phyloP scores from a whole-genome alignment of 169 alveolate genomes.

The Plasmodium coatneyi region DNA sequence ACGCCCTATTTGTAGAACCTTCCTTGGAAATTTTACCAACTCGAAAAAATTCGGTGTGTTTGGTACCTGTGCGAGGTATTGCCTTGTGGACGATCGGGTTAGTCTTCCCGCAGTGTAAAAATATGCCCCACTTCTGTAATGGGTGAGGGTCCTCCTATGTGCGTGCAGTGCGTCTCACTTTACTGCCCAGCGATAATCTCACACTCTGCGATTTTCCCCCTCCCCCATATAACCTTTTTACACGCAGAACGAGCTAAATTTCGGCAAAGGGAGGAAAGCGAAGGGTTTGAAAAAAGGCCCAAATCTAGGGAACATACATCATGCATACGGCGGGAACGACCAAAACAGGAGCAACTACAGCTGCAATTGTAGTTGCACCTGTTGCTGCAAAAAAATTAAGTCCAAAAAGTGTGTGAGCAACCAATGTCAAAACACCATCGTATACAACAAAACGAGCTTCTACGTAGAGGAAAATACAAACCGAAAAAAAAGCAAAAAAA shows the following conservation, averaged over 20 bases:
- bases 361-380: neutral
- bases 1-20: conserved; percentile 9
- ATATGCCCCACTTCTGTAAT: neutral
- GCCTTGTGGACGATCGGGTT: conserved; percentile 55
- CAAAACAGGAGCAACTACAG: neutral
- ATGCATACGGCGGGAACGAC: conserved; percentile 8
- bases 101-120: neutral
- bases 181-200: neutral
- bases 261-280: neutral
- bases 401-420: conserved; percentile 20
- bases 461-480: conserved; percentile 54
- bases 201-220: neutral
- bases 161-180: neutral
- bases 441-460: conserved; percentile 42
- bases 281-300: neutral
- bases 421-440: conserved; percentile 35
- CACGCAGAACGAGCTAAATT: neutral
- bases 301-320: neutral
- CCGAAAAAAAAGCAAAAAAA: conserved; percentile 39
- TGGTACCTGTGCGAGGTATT: conserved; percentile 29
- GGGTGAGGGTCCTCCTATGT: neutral
- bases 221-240: neutral
- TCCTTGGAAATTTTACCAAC: conserved; percentile 33
- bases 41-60: conserved; percentile 12
- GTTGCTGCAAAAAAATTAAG: conserved; percentile 6